Evolutionary conservation across 1,139 yeast species (phyloP), one percentile per base, ranked within the genome.

Genomic region (Pichia sp.): DNA sequence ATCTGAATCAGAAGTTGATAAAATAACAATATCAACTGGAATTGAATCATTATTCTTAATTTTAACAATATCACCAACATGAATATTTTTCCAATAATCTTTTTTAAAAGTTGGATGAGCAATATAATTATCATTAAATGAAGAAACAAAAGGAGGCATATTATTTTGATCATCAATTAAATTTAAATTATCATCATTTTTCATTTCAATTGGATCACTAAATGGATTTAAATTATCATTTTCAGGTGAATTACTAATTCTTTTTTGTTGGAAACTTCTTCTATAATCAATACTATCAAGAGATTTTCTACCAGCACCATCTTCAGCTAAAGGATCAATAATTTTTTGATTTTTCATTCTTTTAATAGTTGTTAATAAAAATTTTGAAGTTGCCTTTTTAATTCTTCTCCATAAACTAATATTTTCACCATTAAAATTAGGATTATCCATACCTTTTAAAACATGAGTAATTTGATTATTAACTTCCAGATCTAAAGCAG

Each of bases 51-150:
- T 84, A 51, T 83, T 82, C 56, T 87, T 78, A 23, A 92, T 74
- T 55, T 96, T 77, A 39, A 92, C 79, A 54, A 89, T 74, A 59
- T 90, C 97, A 50, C 98, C 98, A 28, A 90, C 96, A 46, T 74
- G 72, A 37, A 90, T 83, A 58, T 80, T 86, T 64, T 92, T 92
- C 98, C 98, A 92, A 57, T 72, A 79, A 48, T 79, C 79, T 51
- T 79, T 82, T 44, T 74, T 74, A 68, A 90, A 90, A 43, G 57
- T 50, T 30, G 61, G 60, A 34, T 54, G 55, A 7, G 40, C 39
- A 22, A 43, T 42, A 12, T 52, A 49, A 23, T 50, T 39, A 22
- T 52, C 46, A 23, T 44, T 43, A 20, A 48, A 46, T 9, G 54
- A 48, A 4, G 61, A 59, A 30, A 60, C 56, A 45, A 60, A 59